Evolutionary conservation across 345 rosid genomes (phyloP).

Genomic region (Eutrema japonicum): DNA sequence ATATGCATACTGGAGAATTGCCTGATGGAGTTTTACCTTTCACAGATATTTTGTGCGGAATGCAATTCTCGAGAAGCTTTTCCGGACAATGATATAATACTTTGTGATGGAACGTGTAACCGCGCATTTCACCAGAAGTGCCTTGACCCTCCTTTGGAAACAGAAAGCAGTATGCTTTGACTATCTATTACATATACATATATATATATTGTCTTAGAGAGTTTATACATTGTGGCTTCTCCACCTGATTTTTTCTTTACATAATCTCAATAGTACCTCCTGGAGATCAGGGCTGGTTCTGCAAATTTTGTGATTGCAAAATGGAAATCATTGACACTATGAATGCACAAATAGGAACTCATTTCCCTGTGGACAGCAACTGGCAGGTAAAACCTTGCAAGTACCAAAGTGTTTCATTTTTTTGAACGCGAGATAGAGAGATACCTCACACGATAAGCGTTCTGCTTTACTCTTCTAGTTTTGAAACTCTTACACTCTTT

Average conservation of each 20-base stretch:
- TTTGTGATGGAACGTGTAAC: constrained; percentile 97
- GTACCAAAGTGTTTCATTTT: constrained; percentile 21
- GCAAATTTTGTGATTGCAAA: constrained; percentile 87
- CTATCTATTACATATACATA: constrained; percentile 15
- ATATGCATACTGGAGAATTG: not conserved
- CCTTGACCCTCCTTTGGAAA: constrained; percentile 89
- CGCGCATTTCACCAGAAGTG: constrained; percentile 95
- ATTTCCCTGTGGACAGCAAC: constrained; percentile 61
- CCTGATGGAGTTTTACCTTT: constrained; percentile 27
- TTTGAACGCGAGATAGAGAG: constrained; percentile 7
- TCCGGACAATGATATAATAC: constrained; percentile 87
- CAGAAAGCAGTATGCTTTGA: constrained; percentile 69
- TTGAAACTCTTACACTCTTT: constrained; percentile 31
- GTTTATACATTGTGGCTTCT: constrained; percentile 17
- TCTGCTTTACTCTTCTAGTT: constrained; percentile 7
- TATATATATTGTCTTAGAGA: constrained; percentile 6
- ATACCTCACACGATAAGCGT: constrained; percentile 2
- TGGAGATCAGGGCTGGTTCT: constrained; percentile 97
- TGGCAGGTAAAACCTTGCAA: constrained; percentile 71
- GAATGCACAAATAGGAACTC: constrained; percentile 94
- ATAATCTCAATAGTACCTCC: constrained; percentile 76
- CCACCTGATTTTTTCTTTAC: constrained; percentile 1
- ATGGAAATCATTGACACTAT: constrained; percentile 86
- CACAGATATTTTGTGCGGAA: constrained; percentile 91
- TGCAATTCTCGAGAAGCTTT: constrained; percentile 87